Evolutionary conservation across 2,329 filamentous ascomycete species (phyloP).

Genomic region (Rutstroemia sp.): DNA sequence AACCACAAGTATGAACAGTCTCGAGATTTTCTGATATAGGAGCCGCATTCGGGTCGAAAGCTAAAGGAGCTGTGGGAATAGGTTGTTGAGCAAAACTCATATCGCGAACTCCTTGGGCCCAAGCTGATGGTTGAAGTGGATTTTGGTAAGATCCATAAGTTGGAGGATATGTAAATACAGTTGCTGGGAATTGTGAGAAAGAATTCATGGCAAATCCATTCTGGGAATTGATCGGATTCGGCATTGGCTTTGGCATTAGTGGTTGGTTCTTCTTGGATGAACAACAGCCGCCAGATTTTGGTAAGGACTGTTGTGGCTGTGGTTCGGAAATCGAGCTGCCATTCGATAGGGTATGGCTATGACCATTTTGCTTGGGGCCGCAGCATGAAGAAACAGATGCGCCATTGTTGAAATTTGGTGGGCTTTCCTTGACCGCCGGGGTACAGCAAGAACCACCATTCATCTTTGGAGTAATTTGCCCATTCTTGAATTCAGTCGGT

Average conservation of each 20-base stretch:
- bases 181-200: conserved; percentile 27
- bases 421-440: conserved; percentile 3
- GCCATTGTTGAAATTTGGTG: background rate
- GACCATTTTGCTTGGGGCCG: conserved; percentile 19
- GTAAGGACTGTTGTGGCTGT: conserved; percentile 3
- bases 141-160: conserved; percentile 48
- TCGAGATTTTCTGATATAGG: conserved; percentile 21
- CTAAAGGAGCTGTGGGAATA: conserved; percentile 10
- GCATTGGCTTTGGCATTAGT: conserved; percentile 11
- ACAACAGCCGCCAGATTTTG: conserved; percentile 31
- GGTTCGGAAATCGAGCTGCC: conserved; percentile 17
- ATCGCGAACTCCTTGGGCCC: conserved; percentile 40
- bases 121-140: conserved; percentile 47
- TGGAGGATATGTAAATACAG: conserved; percentile 45
- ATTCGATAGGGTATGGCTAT: conserved; percentile 20
- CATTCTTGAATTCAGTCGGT: conserved; percentile 13
- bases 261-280: conserved; percentile 26
- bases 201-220: conserved; percentile 18
- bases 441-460: conserved; percentile 12
- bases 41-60: conserved; percentile 31
- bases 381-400: conserved; percentile 11
- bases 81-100: conserved; percentile 30
- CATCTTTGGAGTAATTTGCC: conserved; percentile 10
- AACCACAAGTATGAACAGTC: conserved; percentile 45
- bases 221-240: conserved; percentile 23